Base-by-base conservation (phyloP, 352 stramenopile genomes). In the Phytophthora vignae region DNA sequence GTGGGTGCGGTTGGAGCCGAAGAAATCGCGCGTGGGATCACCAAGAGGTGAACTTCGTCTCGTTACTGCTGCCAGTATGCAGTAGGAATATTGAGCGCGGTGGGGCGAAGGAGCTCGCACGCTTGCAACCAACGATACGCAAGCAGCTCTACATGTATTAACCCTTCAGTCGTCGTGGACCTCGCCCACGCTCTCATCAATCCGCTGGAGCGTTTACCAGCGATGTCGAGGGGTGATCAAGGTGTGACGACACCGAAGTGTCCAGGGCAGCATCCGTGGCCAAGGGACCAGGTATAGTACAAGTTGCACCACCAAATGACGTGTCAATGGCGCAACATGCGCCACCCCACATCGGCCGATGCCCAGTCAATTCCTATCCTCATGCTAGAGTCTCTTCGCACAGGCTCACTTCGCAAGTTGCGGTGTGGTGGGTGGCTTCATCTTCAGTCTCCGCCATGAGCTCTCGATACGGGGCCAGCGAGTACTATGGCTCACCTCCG, bases 371-470 rank as follows among this genome's bases (percentile, higher is more conserved):
- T 57, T 59, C 27, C 21, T 22, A 40, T 31, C 40, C 6, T 53
- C 19, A 19, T 10, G 8, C 19, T 27, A n/a, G n/a, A 25, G 59
- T 11, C 31, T 50, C 33, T 40, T 8, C 14, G 3, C 19, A 22
- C 38, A 44, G 6, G 14, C 60, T 70, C 70, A 77, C 48, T 74
- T 77, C n/a, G 15, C 59, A 74, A 73, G 9, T 73, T 69, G 58
- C 63, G 25, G 25, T 14, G 33, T 22, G 15, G 4, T 10, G 25
- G 1, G 29, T 36, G 8, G 15, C 2, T 46, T 58, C 42, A 4
- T 15, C 29, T 63, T 66, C 52, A 15, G 31, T 54, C 40, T 55
- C 3, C 22, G 19, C 55, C 42, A 80, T 80, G 74, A 76, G 55
- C 55, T 77, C 61, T 55, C 67, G 65, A 49, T 58, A 46, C 48